Evolutionary conservation across 129 eudicot species (phyloP).

Genomic region (Escallonia herrerae): DNA sequence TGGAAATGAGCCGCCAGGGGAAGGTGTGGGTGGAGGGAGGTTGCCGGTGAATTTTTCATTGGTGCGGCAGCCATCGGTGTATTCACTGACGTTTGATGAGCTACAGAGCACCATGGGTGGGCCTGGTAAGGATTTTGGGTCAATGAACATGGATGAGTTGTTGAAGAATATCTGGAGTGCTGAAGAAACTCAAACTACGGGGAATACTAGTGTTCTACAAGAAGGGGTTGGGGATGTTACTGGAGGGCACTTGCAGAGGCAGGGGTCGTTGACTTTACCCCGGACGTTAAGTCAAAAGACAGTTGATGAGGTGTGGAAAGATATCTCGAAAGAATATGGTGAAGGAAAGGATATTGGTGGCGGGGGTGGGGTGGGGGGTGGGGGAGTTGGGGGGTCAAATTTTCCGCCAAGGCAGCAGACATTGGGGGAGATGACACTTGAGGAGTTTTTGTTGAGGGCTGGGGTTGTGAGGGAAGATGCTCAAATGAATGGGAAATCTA

Average conservation of each 20-base stretch:
- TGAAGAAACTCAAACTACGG: conserved; percentile 72
- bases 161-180: conserved; percentile 91
- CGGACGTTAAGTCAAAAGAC: conserved; percentile 89
- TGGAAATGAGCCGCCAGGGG: conserved; percentile 55
- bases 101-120: conserved; percentile 76
- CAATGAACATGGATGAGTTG: conserved; percentile 98
- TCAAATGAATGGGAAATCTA: conserved; percentile 27
- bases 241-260: conserved; percentile 64
- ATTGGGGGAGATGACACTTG: conserved; percentile 85
- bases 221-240: conserved; percentile 15
- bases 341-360: conserved; percentile 10
- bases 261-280: conserved; percentile 87
- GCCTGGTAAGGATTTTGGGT: conserved; percentile 86
- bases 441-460: conserved; percentile 88
- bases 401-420: conserved; percentile 68
- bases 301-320: conserved; percentile 94
- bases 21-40: conserved; percentile 26
- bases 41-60: conserved; percentile 49
- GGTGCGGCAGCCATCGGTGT: conserved; percentile 68
- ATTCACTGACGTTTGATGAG: conserved; percentile 88
- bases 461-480: conserved; percentile 85
- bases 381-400: conserved; percentile 29
- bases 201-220: conserved; percentile 19
- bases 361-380: too few species aligned
- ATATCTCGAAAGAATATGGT: conserved; percentile 51